Evolutionary conservation across 495 filamentous ascomycete species (phyloP), one percentile per base, ranked within the genome.

Genomic region (Lasiosphaeris hirsuta): DNA sequence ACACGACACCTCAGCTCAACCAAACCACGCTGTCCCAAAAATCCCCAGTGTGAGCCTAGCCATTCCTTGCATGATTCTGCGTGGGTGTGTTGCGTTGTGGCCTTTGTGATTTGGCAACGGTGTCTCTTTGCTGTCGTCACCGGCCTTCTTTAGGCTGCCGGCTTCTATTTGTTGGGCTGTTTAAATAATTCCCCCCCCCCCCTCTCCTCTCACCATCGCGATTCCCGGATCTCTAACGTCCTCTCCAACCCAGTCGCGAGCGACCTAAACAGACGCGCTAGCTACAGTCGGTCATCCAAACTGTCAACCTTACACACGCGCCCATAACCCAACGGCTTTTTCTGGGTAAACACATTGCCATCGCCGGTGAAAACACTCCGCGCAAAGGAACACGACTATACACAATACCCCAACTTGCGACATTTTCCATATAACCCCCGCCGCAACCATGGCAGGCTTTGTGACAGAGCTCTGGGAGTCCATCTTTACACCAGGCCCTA

Each of bases 401-500:
- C 46, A 49, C 2, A n/a, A 11, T 23, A 33, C 11, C 14, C 44
- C 44, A 8, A 30, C 30, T 51, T 50, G 46, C 55, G 40, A 46
- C 38, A 48, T 44, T 39, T 49, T 42, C 11, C 39, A 15, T 36
- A 9, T 6, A 46, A 35, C n/a, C 17, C 38, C 36, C 23, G 42
- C 44, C 52, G 48, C 34, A 51, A 73, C 43, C 70, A 97, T 97
- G 92, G 81, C 86, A 14, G 78, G 83, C 62, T 97, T 98, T 71
- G 57, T 96, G 54, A 78, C 82, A 55, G 83, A 90, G 53, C 86
- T 98, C 55, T 95, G 90, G 87, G 81, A 83, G 63, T 96, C 91
- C 65, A 83, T 98, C 79, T 96, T 97, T 77, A 90, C 87, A 1
- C 88, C 92, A 0, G 92, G 92, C 57, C 83, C 94, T 46, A 98